Evolutionary conservation across 192 early-diverging fungal genomes (phyloP), one percentile per base, ranked within the genome.

Genomic region (Umbelopsis sp.): DNA sequence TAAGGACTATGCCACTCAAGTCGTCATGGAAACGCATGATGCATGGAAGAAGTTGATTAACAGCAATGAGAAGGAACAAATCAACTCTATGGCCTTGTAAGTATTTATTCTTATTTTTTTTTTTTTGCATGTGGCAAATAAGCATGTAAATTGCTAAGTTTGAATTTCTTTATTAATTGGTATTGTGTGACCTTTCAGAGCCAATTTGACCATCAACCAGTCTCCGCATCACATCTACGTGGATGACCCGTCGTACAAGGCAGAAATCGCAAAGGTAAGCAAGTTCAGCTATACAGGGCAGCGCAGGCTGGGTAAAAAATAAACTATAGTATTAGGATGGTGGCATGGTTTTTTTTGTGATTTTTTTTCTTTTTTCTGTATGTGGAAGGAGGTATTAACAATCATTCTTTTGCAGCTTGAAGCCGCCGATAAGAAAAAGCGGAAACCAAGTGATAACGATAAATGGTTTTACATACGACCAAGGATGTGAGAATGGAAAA

Each of bases 1-100:
- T 0, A 70, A 84, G 92, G 88, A 89, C 51, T 99, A 97, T 78
- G 94, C 98, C 47, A 83, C 78, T 59, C 88, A 96, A 66, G 83
- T 97, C 56, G 80, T 99, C 77, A 82, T 88, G 78, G 96, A 98
- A 83, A 94, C 91, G 44, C 87, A 95, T 77, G 96, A 99, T 65
- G 91, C 96, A 44, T 99, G 98, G 98, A 85, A 89, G 77, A 84
- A 85, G 53, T 81, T 99, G 54, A 87, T 97, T 72, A 85, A 69
- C 71, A 88, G 88, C 50, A 68, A 78, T 20, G 45, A 41, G 45
- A 50, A 45, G 9, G 74, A 85, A 38, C 90, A 93, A 62, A 77
- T 78, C 51, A 91, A 92, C 74, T 83, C 92, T 67, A 89, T 96
- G 76, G 80, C 73, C 49, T 81, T 88, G 87, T 88, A 85, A 67